Evolutionary conservation across 257 asterid genomes (phyloP), one percentile per base, ranked within the genome.

Genomic region (Plantago major): DNA sequence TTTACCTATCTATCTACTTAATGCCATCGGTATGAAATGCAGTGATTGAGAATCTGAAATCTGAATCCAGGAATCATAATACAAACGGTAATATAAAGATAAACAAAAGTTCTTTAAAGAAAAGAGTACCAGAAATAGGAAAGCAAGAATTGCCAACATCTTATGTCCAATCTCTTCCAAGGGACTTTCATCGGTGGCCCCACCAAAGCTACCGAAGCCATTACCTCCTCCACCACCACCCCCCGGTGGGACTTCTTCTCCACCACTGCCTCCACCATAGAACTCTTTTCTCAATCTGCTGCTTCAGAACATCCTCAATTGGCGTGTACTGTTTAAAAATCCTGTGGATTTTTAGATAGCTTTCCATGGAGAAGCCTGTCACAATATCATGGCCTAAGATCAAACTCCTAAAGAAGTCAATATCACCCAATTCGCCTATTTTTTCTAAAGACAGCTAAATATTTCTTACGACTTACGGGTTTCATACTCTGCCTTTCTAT

Each of bases 241-340:
- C 6, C 88, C 85, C 19, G 80, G 76, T 55, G 81, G 79, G 48
- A 63, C 68, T 61, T 67, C 71, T 22, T 86, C 26, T 22, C 2
- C 86, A 19, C 82, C 79, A 57, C 72, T 53, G 45, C 82, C 90
- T 64, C 92, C 89, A 65, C 63, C 89, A 44, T 11, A 61, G 72
- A 67, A 90, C 58, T 90, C 96, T 79, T 63, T 85, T 85, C 79
- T 80, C 64, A 47, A 85, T 81, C 73, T 87, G 97, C 81, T 87
- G 89, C 74, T 73, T 83, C 76, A 87, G 62, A 10, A 84, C 44
- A 55, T 87, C 89, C 81, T 87, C 96, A 45, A 87, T 67, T 10
- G 95, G 83, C 60, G 16, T 66, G 26, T 80, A 78, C 73, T 87
- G 85, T 69, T 66, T 79, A 22, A 87, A 61, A 67, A 75, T 38